phyloP scores from a whole-genome alignment of 176 grass and related monocot species.

The Triticum dicoccoides region DNA sequence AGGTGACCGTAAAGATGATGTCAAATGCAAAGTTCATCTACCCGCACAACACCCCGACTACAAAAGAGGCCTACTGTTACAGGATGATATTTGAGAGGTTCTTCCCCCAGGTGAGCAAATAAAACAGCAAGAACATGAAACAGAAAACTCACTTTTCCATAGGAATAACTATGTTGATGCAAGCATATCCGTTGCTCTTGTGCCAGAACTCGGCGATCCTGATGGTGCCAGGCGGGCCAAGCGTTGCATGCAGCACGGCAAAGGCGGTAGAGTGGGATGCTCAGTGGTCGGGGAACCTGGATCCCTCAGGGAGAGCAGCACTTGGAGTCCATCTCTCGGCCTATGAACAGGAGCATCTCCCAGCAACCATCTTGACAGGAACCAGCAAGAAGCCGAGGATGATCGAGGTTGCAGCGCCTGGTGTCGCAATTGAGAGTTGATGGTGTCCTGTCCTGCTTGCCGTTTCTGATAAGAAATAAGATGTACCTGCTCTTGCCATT shows the following conservation, averaged over 20 bases:
- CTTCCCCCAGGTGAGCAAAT: constrained; percentile 56
- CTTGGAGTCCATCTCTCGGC: constrained; percentile 60
- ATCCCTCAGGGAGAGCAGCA: constrained; percentile 43
- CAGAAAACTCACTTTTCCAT: background rate
- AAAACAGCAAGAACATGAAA: background rate
- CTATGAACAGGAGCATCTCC: constrained; percentile 31
- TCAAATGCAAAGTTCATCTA: constrained; percentile 59
- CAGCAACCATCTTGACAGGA: constrained; percentile 5
- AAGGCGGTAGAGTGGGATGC: constrained; percentile 60
- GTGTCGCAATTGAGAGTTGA: constrained; percentile 37
- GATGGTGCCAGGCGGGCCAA: constrained; percentile 61
- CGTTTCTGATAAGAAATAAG: constrained; percentile 24
- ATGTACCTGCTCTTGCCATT: background rate
- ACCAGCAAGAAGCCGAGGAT: constrained; percentile 36
- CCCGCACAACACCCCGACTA: constrained; percentile 57
- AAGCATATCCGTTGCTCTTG: constrained; percentile 10
- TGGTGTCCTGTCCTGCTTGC: background rate
- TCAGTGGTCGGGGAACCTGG: constrained; percentile 9
- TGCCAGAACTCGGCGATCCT: constrained; percentile 58
- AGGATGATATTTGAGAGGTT: constrained; percentile 93
- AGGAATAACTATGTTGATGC: background rate
- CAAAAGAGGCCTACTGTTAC: constrained; percentile 84
- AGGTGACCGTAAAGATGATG: constrained; percentile 71
- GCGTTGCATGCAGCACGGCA: constrained; percentile 78
- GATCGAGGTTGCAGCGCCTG: constrained; percentile 7